phyloP scores from a whole-genome alignment of 352 stramenopile species.

The Pythium folliculosum region DNA sequence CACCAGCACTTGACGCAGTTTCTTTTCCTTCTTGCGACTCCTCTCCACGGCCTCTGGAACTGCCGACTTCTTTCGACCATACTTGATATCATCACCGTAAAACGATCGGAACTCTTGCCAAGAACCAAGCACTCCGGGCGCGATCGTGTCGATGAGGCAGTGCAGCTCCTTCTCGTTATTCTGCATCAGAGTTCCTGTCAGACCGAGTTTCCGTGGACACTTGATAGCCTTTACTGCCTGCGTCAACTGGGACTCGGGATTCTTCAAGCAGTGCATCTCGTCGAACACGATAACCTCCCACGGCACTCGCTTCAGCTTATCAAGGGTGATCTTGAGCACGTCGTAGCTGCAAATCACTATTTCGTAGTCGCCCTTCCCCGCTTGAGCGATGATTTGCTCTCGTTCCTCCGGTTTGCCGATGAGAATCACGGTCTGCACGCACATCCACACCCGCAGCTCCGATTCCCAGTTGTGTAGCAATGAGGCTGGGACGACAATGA shows the following conservation, averaged over 20 bases:
- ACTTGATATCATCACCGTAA: conserved; percentile 85
- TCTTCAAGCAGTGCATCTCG: conserved; percentile 99
- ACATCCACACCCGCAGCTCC: conserved; percentile 96
- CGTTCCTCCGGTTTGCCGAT: conserved; percentile 62
- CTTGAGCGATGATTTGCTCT: conserved; percentile 55
- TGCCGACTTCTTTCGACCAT: conserved; percentile 78
- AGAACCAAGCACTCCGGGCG: conserved; percentile 57
- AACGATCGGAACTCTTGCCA: conserved; percentile 75
- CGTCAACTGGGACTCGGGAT: conserved; percentile 94
- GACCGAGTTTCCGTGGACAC: conserved; percentile 72
- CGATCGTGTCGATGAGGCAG: conserved; percentile 75
- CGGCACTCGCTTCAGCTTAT: conserved; percentile 73
- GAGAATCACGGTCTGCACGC: conserved; percentile 61
- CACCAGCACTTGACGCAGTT: conserved; percentile 53
- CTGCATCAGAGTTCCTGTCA: conserved; percentile 90
- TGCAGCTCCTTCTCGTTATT: conserved; percentile 87
- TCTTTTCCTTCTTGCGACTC: conserved; percentile 69
- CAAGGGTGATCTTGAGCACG: conserved; percentile 89
- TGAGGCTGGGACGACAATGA: conserved; percentile 97
- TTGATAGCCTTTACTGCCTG: conserved; percentile 68
- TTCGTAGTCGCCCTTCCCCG: conserved; percentile 75
- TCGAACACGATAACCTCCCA: conserved; percentile 97
- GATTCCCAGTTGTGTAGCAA: conserved; percentile 99
- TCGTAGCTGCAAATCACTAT: conserved; percentile 86
- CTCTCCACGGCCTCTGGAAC: conserved; percentile 55